Conservation (phyloP, 1,139 yeast species). For the Yamadazyma trypodendri region DNA sequence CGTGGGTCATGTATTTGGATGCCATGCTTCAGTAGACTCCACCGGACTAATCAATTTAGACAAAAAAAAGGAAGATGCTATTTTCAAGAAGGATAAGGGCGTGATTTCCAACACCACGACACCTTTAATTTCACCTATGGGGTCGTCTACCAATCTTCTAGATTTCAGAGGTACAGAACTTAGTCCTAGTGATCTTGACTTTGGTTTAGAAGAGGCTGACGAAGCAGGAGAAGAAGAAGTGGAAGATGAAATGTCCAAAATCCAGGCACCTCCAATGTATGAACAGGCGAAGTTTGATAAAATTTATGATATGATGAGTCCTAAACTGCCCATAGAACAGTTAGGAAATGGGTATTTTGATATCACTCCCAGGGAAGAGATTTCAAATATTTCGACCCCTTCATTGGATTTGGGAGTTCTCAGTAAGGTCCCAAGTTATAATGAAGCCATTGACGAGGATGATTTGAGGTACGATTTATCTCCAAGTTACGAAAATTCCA, state of each 20-base stretch:
- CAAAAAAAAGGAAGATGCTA: conserved; percentile 31
- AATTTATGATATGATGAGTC: conserved; percentile 34
- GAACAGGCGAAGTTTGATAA: conserved; percentile 38
- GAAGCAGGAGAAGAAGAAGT: conserved; percentile 29
- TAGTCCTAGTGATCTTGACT: not conserved
- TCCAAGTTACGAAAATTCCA: conserved; percentile 17
- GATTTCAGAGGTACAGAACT: not conserved
- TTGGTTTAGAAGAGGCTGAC: conserved; percentile 8
- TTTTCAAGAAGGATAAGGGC: conserved; percentile 33
- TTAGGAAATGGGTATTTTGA: conserved; percentile 23
- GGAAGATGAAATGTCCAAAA: conserved; percentile 29
- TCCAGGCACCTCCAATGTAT: conserved; percentile 43
- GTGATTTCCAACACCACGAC: conserved; percentile 9
- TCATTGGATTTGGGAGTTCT: conserved; percentile 14
- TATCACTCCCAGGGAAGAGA: conserved; percentile 14
- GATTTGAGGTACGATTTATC: conserved; percentile 18
- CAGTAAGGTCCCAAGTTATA: conserved; percentile 23
- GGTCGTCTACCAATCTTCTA: conserved; percentile 1
- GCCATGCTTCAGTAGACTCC: conserved; percentile 51
- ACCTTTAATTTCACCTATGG: conserved; percentile 13
- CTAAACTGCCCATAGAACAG: conserved; percentile 42
- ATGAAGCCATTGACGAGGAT: conserved; percentile 23
- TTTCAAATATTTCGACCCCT: conserved; percentile 15
- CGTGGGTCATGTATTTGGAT: conserved; percentile 48
- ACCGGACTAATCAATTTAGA: conserved; percentile 46